Base-by-base conservation (phyloP, 352 stramenopile genomes). In the Phytophthora cryptogea region DNA sequence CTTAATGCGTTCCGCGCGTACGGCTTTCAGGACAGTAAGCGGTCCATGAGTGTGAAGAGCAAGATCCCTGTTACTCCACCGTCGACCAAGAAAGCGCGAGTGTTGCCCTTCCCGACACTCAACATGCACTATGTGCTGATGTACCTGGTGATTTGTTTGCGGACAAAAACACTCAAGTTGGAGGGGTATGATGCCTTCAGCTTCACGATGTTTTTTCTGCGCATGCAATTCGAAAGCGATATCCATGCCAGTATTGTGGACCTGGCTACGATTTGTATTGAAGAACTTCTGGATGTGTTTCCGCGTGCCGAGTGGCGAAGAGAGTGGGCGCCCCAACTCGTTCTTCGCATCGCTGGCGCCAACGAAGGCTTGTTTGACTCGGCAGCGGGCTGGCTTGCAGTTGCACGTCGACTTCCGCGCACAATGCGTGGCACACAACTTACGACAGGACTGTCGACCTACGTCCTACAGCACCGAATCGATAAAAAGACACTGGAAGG, bases 121-220 rank as follows among this genome's bases (percentile, higher is more conserved):
- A 94, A 94, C 56, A 94, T 94, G 85, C 76, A 88, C 31, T 88
- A 83, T 39, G 80, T 92, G 30, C 74, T 92, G 33, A 79, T 78
- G 59, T 91, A 89, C 40, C 58, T 94, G 17, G 70, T 94, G n/a
- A 48, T 92, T 28, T 86, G 73, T 49, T 63, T 94, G 23, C 83
- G 85, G 14, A 72, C 80, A 20, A 89, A 84, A 62, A 62, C 76
- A 37, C 65, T 94, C 10, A 76, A 54, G 9, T 63, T 90, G 26
- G 76, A 90, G 42, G 78, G 78, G 8, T 92, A 92, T 58, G 85
- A 94, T 45, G 78, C 82, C 8, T 92, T 91, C 64, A 89, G 81
- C 63, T 90, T 90, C 58, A 90, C 80, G 8, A 90, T 92, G 73
- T 94, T 94, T 42, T 92, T 94, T 52, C 51, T 94, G 41, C 83